Evolutionary conservation across 495 filamentous ascomycete genomes (phyloP).

Genomic region (Hypoxylon trugodes): DNA sequence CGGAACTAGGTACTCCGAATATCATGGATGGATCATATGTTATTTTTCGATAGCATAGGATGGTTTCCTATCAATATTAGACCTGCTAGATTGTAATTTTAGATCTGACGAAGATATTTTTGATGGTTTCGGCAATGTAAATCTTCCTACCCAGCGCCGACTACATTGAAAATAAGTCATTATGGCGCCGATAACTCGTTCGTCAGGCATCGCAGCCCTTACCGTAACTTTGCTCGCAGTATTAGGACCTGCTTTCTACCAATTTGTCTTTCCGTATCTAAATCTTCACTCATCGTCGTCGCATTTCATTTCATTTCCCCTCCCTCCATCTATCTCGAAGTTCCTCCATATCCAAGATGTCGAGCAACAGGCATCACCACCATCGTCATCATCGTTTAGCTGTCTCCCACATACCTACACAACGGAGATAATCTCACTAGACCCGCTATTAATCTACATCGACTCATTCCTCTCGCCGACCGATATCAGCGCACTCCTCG

Average conservation of each 20-base stretch:
- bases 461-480: conserved; percentile 48
- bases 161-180: background rate
- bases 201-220: conserved; percentile 1
- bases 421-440: conserved; percentile 55
- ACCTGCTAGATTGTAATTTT: background rate
- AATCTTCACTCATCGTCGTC: conserved; percentile 1
- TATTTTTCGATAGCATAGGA: no score
- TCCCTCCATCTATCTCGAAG: conserved; percentile 3
- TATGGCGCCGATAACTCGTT: conserved; percentile 18
- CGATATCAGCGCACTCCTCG: conserved; percentile 50
- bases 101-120: background rate
- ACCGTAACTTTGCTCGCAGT: conserved; percentile 3
- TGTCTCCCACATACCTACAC: conserved; percentile 50
- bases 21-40: conserved; percentile 15
- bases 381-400: background rate
- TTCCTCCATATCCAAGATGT: background rate
- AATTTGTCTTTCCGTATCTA: conserved; percentile 4
- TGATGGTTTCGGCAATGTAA: background rate
- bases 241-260: conserved; percentile 15
- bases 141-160: background rate
- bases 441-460: conserved; percentile 58
- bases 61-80: no score
- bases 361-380: background rate
- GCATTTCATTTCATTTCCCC: conserved; percentile 3
- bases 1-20: conserved; percentile 35